A percentile compares a stretch with the other conserved stretches of the same genome.
Conservation (phyloP, 2,329 filamentous ascomycete genomes). For the Aspergillus sp. region DNA sequence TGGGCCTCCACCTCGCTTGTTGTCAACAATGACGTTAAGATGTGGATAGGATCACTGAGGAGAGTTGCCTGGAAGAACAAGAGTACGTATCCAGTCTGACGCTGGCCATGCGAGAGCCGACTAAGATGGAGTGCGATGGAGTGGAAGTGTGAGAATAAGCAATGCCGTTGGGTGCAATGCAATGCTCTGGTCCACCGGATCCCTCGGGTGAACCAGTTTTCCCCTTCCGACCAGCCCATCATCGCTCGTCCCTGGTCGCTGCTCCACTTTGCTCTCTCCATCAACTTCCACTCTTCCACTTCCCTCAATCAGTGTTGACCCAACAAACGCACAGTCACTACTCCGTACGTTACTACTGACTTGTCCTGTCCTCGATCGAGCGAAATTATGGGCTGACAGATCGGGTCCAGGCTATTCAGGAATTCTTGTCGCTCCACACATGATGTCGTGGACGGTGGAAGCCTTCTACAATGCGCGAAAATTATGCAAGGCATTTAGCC, state of each 20-base stretch:
- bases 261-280: conserved; percentile 1
- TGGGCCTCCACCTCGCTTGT: not conserved
- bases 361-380: not conserved
- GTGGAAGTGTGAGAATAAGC: not conserved
- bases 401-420: not conserved
- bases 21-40: not conserved
- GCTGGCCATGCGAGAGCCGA: not conserved
- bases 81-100: conserved; percentile 2
- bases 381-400: not conserved
- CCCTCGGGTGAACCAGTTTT: not conserved
- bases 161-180: conserved; percentile 1
- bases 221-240: conserved; percentile 5
- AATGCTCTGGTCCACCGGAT: not conserved
- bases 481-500: not conserved
- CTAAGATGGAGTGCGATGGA: not conserved
- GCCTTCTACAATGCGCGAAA: not conserved
- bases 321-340: not conserved
- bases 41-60: not conserved
- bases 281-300: not conserved
- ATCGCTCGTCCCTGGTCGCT: not conserved
- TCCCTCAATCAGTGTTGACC: not conserved
- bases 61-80: conserved; percentile 1
- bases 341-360: no score
- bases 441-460: conserved; percentile 3
- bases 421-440: conserved; percentile 4